phyloP scores from a whole-genome alignment of 345 rosid species.

The Boechera retrofracta region DNA sequence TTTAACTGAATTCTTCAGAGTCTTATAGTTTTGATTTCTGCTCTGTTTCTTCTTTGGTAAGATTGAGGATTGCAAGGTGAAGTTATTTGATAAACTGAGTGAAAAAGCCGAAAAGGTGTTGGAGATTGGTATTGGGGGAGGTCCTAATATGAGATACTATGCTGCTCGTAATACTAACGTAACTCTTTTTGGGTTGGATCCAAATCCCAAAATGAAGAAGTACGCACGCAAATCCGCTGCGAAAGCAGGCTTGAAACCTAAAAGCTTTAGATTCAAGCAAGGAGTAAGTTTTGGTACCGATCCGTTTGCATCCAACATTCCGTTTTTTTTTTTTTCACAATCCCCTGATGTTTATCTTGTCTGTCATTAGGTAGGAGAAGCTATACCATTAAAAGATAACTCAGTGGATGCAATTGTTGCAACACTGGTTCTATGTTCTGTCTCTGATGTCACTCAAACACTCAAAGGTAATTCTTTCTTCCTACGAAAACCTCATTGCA shows the following conservation, averaged over 20 bases:
- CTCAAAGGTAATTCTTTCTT: conserved; percentile 58
- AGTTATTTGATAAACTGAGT: conserved; percentile 57
- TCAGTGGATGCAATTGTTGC: conserved; percentile 86
- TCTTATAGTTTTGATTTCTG: not conserved
- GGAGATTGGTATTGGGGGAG: conserved; percentile 83
- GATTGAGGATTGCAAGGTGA: conserved; percentile 65
- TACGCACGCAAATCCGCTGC: conserved; percentile 62
- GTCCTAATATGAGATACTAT: conserved; percentile 79
- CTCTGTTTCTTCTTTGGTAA: conserved; percentile 36
- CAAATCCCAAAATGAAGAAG: conserved; percentile 68
- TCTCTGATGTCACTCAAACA: conserved; percentile 62
- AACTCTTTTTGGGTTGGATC: conserved; percentile 73
- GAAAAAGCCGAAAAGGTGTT: conserved; percentile 61
- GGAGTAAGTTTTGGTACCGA: conserved; percentile 54
- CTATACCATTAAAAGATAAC: conserved; percentile 67
- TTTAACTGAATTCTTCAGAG: not conserved
- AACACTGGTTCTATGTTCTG: conserved; percentile 84
- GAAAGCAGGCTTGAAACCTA: conserved; percentile 63
- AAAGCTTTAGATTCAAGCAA: conserved; percentile 61
- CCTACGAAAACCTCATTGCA: conserved; percentile 3
- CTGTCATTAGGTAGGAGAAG: conserved; percentile 74
- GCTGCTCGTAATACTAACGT: conserved; percentile 49
- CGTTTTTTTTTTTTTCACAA: not conserved
- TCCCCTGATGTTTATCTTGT: not conserved
- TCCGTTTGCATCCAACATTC: not conserved